phyloP scores from a whole-genome alignment of 192 early-diverging fungal genomes.

The Podila clonocystis region DNA sequence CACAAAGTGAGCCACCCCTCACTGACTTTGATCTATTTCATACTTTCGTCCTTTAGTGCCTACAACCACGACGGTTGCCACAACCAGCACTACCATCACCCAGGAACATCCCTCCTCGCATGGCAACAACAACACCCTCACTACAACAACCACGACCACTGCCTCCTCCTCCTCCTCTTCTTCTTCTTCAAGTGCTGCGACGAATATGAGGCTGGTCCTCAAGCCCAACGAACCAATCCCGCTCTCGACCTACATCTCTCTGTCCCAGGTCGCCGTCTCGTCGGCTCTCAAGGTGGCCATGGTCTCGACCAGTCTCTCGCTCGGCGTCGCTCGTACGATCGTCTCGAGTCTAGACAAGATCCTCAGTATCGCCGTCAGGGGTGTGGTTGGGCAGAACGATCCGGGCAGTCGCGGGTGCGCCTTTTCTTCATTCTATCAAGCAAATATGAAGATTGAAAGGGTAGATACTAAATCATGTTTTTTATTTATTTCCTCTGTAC shows the following conservation, averaged over 20 bases:
- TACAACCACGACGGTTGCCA: not conserved
- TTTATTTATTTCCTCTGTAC: not conserved
- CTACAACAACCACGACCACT: not conserved
- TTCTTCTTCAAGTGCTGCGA: not conserved
- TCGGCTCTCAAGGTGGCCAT: constrained; percentile 45
- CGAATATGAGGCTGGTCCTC: not conserved
- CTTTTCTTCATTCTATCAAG: no score
- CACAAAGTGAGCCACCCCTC: not conserved
- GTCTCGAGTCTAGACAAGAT: constrained; percentile 36
- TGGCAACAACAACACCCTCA: no score
- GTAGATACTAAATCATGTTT: not conserved
- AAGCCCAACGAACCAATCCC: constrained; percentile 26
- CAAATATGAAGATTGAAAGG: not conserved
- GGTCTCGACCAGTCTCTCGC: constrained; percentile 40
- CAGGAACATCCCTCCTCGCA: no score
- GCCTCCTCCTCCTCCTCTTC: not conserved
- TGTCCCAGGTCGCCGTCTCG: constrained; percentile 38
- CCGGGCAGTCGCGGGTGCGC: constrained; percentile 15
- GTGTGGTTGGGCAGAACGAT: constrained; percentile 23
- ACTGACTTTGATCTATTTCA: not conserved
- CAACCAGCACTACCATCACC: no score
- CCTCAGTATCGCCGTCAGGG: constrained; percentile 20
- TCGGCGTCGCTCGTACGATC: constrained; percentile 36
- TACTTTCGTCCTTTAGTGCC: not conserved
- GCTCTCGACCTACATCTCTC: constrained; percentile 30